Base-by-base conservation (phyloP, 306 rosid genomes). In the Fragaria iinumae region DNA sequence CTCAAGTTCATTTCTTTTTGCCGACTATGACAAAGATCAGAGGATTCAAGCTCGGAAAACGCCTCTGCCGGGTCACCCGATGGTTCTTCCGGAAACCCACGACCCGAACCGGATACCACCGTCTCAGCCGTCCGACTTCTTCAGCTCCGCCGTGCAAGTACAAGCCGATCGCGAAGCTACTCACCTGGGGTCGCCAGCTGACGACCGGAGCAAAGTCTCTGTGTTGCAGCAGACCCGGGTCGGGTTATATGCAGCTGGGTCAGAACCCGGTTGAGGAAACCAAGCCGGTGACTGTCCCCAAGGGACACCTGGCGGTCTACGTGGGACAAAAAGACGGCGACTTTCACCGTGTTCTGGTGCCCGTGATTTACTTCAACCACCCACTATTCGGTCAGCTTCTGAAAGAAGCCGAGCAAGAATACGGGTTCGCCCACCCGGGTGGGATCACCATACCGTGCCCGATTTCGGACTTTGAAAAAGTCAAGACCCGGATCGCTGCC, bases 391-490 rank as follows among this genome's bases (percentile, higher is more conserved):
- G 93, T 12, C 88, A 86, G 47, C 88, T 95, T 65, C 75, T 95
- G 43, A 87, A 73, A 55, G 97, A 92, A 43, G 82, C 99, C 1
- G 97, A 95, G 85, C 11, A 83, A 23, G 91, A 92, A 80, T 95
- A 82, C 71, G 99, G 99, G 76, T 92, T 75, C 59, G 69, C 86
- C 1, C 99, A 92, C 73, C 82, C 86, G 11, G 97, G 99, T 11
- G 99, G 96, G 63, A 89, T 95, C 36, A 95, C 90, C 20, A 91
- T 95, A 53, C 99, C 99, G 1, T 92, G 99, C 60, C 92, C 82
- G 72, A 66, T 85, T 52, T 84, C 92, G 0, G 93, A 92, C 74
- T 90, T 95, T 75, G 97, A 95, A 74, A 84, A 12, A 13, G 97
- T 92, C 13, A 88, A 92, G 84, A 86, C 92, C 76, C 91, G 88